Base-by-base conservation (phyloP, 345 rosid genomes). In the Populus nigra region DNA sequence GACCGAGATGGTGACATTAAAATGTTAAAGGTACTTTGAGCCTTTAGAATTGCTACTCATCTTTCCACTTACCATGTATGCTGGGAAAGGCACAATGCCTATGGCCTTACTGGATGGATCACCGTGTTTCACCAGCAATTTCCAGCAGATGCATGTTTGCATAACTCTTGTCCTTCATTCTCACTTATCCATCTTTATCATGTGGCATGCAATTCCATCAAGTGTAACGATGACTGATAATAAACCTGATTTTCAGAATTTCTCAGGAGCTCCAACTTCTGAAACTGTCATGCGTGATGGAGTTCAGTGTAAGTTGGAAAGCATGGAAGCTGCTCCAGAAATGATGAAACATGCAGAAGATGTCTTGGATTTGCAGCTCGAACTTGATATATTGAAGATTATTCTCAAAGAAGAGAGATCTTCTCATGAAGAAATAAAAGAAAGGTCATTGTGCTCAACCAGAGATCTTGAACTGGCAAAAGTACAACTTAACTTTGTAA, bases 391-490 rank as follows among this genome's bases (percentile, higher is more conserved):
- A 76, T 66, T 90, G 31, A 93, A 91, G 85, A 87, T 90, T 79
- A 87, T 95, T 83, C 89, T 92, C 47, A 87, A 85, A 77, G 99
- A 95, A 85, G 98, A 93, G 87, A 90, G 91, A 79, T 78, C 88
- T 77, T 80, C 84, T 29, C 87, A 47, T 69, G 79, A 65, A 39
- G 88, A 88, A 80, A 65, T 81, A 49, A 91, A 92, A 72, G 87
- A 90, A 77, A 84, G 79, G 47, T 81, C 84, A 68, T 76, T 65
- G 57, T 72, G 83, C 77, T 87, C 90, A 82, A 81, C 82, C 68
- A 79, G 80, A 81, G 92, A 91, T 80, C 91, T 91, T 77, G 88
- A 78, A 76, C 76, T 85, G 81, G 88, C 85, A 68, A 76, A 82
- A 68, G 89, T 71, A 72, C 84, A 86, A 29, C 80, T 87, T 69